Evolutionary conservation across 306 rosid genomes (phyloP).

Genomic region (Sophora flavescens): DNA sequence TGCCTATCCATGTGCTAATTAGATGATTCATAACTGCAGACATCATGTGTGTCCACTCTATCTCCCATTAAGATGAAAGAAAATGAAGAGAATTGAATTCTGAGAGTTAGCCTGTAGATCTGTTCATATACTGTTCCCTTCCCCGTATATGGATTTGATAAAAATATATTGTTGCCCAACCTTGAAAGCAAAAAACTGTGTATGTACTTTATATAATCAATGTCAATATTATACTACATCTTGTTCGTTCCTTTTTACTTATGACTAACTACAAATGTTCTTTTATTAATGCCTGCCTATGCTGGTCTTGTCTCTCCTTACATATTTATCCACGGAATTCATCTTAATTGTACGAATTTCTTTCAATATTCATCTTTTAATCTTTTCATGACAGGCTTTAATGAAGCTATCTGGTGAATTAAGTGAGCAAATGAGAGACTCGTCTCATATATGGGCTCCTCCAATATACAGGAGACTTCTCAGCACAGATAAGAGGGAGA

Average conservation of each 20-base stretch:
- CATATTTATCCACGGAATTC: constrained; percentile 19
- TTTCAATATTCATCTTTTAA: constrained; percentile 27
- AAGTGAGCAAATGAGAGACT: constrained; percentile 69
- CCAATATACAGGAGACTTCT: constrained; percentile 83
- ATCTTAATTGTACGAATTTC: constrained; percentile 18
- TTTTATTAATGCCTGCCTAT: constrained; percentile 18
- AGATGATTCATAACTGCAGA: neutral
- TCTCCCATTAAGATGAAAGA: constrained; percentile 10
- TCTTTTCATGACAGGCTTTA: constrained; percentile 63
- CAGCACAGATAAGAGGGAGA: constrained; percentile 80
- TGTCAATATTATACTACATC: neutral
- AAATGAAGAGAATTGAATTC: constrained; percentile 2
- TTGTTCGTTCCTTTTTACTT: neutral
- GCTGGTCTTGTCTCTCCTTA: constrained; percentile 28
- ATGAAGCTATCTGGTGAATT: constrained; percentile 64
- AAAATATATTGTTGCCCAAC: constrained; percentile 5
- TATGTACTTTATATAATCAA: neutral
- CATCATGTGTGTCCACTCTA: constrained; percentile 3
- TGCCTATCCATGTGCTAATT: neutral
- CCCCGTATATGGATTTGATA: too few relatives aligned
- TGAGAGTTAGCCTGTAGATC: neutral
- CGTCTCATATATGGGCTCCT: constrained; percentile 82
- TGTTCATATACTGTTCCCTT: neutral
- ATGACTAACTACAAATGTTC: constrained; percentile 5
- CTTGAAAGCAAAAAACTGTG: constrained; percentile 18